Percentiles rank a stretch among this genome's conserved stretches.
phyloP scores from a whole-genome alignment of 1,284 basidiomycete species.

The Heterobasidion annosum region DNA sequence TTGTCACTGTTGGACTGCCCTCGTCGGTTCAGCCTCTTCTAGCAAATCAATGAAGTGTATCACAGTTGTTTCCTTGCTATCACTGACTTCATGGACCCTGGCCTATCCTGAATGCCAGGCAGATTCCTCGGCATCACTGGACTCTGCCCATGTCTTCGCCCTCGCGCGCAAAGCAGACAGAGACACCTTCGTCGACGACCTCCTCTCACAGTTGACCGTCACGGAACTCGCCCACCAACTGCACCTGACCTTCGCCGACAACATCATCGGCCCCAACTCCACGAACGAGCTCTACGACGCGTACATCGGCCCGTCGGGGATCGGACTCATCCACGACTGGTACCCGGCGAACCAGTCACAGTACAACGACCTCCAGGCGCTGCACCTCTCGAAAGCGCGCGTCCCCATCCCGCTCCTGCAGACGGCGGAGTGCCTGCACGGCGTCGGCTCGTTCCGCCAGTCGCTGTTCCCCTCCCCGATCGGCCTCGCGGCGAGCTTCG shows the following conservation, averaged over 20 bases:
- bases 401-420: conserved; percentile 19
- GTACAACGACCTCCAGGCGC: conserved; percentile 18
- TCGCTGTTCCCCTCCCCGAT: conserved; percentile 20
- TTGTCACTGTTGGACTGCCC: too few species aligned
- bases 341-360: conserved; percentile 16
- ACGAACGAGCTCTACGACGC: conserved; percentile 16
- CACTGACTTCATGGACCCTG: too few species aligned
- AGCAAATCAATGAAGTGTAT: too few species aligned
- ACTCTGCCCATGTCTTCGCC: too few species aligned
- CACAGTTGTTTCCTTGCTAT: too few species aligned
- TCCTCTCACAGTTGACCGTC: neutral
- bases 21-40: too few species aligned
- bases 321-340: conserved; percentile 22
- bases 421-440: conserved; percentile 20
- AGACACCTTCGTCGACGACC: neutral
- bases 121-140: too few species aligned
- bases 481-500: conserved; percentile 17
- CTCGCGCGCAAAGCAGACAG: neutral
- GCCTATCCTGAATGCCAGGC: too few species aligned
- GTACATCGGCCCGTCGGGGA: conserved; percentile 4
- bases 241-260: conserved; percentile 21
- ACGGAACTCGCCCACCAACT: conserved; percentile 11
- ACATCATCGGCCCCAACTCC: conserved; percentile 19
- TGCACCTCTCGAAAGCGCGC: conserved; percentile 16
- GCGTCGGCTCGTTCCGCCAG: conserved; percentile 20